Evolutionary conservation across 805 yeast genomes (phyloP).

Genomic region (Dipodascus albidus): DNA sequence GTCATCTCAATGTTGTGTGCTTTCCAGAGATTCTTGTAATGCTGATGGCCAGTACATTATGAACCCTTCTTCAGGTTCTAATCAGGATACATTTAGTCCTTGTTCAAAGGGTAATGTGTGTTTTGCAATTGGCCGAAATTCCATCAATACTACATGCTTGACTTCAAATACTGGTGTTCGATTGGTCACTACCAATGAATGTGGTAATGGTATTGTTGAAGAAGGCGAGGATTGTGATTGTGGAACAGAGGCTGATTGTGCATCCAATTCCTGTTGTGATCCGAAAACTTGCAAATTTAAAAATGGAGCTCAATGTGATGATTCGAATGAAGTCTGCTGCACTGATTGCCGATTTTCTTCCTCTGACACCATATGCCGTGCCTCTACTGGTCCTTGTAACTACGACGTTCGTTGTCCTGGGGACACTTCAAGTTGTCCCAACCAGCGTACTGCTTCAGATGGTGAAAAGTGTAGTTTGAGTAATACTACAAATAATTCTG

Average conservation of each 20-base stretch:
- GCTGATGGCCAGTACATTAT: slow-evolving; percentile 26
- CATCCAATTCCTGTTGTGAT: slow-evolving; percentile 22
- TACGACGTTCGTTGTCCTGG: slow-evolving; percentile 26
- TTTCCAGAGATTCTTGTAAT: slow-evolving; percentile 19
- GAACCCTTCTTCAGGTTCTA: slow-evolving; percentile 25
- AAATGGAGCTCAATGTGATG: slow-evolving; percentile 22
- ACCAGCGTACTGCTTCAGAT: slow-evolving; percentile 17
- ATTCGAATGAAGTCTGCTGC: slow-evolving; percentile 25
- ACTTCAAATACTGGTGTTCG: slow-evolving; percentile 20
- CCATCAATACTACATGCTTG: slow-evolving; percentile 22
- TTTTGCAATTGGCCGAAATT: slow-evolving; percentile 17
- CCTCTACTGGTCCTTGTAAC: slow-evolving; percentile 25
- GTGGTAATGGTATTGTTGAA: slow-evolving; percentile 30
- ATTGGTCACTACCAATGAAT: slow-evolving; percentile 22
- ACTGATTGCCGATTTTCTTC: slow-evolving; percentile 22
- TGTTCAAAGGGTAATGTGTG: slow-evolving; percentile 29
- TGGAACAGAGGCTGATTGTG: slow-evolving; percentile 27
- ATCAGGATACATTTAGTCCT: slow-evolving; percentile 21
- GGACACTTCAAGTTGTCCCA: slow-evolving; percentile 23
- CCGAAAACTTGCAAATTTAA: slow-evolving; percentile 24
- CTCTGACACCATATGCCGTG: slow-evolving; percentile 20
- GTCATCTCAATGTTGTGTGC: slow-evolving; percentile 26
- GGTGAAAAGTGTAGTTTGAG: slow-evolving; percentile 19
- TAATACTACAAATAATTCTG: slow-evolving; percentile 7
- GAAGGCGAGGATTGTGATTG: slow-evolving; percentile 31